Percentiles rank a stretch among this genome's conserved stretches.
Conservation (phyloP, 2,329 filamentous ascomycete species). For the Claviceps sp. region DNA sequence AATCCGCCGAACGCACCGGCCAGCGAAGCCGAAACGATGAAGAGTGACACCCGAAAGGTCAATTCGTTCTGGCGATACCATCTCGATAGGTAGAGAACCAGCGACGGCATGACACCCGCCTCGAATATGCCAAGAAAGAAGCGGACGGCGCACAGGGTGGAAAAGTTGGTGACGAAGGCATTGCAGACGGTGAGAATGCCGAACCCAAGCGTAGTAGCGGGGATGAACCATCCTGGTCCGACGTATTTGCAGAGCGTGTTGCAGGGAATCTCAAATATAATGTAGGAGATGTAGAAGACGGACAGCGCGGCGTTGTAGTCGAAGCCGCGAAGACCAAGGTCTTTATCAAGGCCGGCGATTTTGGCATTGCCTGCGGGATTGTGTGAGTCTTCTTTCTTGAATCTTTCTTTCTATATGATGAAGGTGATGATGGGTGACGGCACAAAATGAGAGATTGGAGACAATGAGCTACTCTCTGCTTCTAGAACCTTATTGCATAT, state of each 20-base stretch:
- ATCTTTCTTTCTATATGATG: neutral
- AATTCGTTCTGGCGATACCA: conserved; percentile 53
- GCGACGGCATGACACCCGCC: conserved; percentile 51
- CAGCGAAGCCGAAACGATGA: conserved; percentile 52
- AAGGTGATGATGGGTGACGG: neutral
- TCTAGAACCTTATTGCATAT: no score
- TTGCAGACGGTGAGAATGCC: conserved; percentile 47
- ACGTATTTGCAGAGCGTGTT: conserved; percentile 51
- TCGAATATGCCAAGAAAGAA: conserved; percentile 50
- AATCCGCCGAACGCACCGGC: conserved; percentile 57
- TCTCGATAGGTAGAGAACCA: conserved; percentile 50
- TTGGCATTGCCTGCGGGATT: conserved; percentile 37
- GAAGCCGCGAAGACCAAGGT: conserved; percentile 38
- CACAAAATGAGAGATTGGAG: no score
- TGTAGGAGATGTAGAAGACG: conserved; percentile 52
- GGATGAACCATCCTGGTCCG: conserved; percentile 53
- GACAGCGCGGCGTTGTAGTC: conserved; percentile 51
- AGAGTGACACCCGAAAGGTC: conserved; percentile 47
- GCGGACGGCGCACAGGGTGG: conserved; percentile 36
- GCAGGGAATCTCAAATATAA: conserved; percentile 49
- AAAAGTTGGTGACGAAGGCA: conserved; percentile 41
- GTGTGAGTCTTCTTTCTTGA: neutral
- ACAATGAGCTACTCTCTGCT: no score
- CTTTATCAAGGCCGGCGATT: conserved; percentile 41
- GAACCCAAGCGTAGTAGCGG: conserved; percentile 41